phyloP scores from a whole-genome alignment of 176 grass and related monocot genomes.

The Oropetium thomaeum region DNA sequence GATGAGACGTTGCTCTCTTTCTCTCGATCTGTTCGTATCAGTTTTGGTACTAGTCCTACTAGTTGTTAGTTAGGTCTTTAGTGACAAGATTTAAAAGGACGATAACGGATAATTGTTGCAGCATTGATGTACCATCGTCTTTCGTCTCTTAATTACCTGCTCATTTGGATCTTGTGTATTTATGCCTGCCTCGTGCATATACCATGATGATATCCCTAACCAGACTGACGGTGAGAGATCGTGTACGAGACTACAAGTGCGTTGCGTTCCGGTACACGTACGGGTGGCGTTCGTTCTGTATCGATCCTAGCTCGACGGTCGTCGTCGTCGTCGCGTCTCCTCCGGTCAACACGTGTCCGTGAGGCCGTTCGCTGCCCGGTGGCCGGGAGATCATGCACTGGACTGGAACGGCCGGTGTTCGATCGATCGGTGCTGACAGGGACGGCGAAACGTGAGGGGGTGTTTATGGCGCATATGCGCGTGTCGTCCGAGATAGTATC shows the following conservation, averaged over 20 bases:
- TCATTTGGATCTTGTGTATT: background rate
- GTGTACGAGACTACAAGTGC: no score
- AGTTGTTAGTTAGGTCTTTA: background rate
- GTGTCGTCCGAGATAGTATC: conserved; percentile 39
- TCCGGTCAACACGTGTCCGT: conserved; percentile 25
- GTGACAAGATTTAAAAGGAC: no score
- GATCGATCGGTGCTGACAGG: background rate
- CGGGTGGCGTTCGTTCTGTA: background rate
- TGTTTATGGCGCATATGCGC: conserved; percentile 45
- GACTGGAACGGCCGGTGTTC: no score
- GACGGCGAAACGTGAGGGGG: conserved; percentile 10
- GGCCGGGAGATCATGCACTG: background rate
- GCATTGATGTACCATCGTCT: no score
- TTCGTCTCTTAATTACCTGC: no score
- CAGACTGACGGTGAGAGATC: background rate
- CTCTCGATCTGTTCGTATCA: background rate
- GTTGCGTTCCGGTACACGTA: no score
- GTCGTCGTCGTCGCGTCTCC: no score
- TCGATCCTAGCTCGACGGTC: no score
- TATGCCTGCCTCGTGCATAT: background rate
- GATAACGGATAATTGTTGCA: background rate
- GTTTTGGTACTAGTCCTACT: no score
- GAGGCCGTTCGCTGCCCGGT: background rate
- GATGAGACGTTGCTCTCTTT: background rate
- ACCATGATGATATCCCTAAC: background rate